Conservation (phyloP, 2,329 filamentous ascomycete species). For the Fusarium ramigenum region DNA sequence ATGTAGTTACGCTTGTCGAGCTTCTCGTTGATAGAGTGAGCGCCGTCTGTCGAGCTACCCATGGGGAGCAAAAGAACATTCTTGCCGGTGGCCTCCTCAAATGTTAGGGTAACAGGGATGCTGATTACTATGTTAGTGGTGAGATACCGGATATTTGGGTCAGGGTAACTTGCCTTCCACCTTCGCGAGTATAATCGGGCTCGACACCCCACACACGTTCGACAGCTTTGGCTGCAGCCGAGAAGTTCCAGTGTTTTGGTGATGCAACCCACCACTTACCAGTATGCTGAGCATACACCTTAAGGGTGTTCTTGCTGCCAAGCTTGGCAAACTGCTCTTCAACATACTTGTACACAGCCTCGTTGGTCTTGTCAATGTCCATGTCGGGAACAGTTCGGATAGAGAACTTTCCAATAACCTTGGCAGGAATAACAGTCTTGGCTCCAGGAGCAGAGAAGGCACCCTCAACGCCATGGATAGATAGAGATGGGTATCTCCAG, state of each 20-base stretch:
- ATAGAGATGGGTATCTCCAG: conserved; percentile 94
- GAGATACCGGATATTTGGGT: background rate
- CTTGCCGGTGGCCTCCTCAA: conserved; percentile 97
- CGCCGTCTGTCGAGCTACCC: conserved; percentile 96
- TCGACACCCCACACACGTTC: conserved; percentile 93
- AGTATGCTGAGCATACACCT: conserved; percentile 83
- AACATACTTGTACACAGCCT: conserved; percentile 83
- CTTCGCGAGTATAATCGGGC: conserved; percentile 95
- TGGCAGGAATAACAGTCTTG: conserved; percentile 98
- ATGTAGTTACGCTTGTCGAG: conserved; percentile 97
- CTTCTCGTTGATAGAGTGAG: conserved; percentile 99
- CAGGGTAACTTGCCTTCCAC: conserved; percentile 74
- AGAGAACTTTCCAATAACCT: conserved; percentile 97
- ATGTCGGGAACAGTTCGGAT: conserved; percentile 98
- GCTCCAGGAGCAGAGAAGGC: conserved; percentile 93
- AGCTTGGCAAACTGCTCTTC: conserved; percentile 87
- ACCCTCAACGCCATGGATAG: conserved; percentile 93
- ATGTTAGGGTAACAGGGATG: conserved; percentile 96
- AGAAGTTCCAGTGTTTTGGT: conserved; percentile 99
- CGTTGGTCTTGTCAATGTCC: conserved; percentile 90
- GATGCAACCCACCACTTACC: conserved; percentile 99
- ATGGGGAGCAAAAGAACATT: conserved; percentile 95
- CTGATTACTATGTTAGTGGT: conserved; percentile 54
- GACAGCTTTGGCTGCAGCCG: conserved; percentile 92
- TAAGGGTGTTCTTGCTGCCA: conserved; percentile 89